Base-by-base conservation (phyloP, 2,329 filamentous ascomycete genomes). In the Grosmannia penicillata region DNA sequence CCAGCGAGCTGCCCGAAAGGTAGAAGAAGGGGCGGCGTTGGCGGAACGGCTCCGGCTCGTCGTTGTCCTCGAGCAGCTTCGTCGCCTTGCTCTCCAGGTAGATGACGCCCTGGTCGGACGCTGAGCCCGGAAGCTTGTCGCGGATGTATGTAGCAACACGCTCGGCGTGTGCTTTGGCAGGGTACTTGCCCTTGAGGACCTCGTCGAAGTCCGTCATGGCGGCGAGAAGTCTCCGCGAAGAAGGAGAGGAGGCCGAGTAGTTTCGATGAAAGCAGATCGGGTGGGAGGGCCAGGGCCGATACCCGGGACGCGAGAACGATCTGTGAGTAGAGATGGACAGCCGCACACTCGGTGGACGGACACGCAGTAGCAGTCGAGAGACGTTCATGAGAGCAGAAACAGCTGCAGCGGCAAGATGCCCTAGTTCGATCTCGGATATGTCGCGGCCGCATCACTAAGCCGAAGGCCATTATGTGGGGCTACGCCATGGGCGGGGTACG, bases 1-100 rank as follows among this genome's bases (percentile, higher is more conserved):
- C 72, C 23, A 93, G 68, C 45, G 77, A 70, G 53, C 66, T 93
- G 49, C 91, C 91, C 19, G 84, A 89, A 32, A 96, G 68, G 60
- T 98, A 98, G 72, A 82, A 95, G 64, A 98, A 98, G 57, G 77
- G 83, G 39, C 91, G 79, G 45, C 87, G 82, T 61, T 95, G 87
- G 47, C 84, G 72, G 57, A 94, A 95, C 19, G 76, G 84, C 51
- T 77, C 72, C 8, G 78, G 70, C 53, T 82, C 76, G 58, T 96
- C 91, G 53, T 84, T 89, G 57, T 98, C 89, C 60, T 96, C 89
- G 33, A 83, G 72, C 57, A 94, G 66, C 53, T 73, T 77, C 45
- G 78, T 84, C 57, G 79, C 75, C 53, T 87, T 82, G 38, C 78
- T 82, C 63, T 96, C 89, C 33, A 96, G 68, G 55, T 95, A 98